Evolutionary conservation across 352 stramenopile species (phyloP).

Genomic region (Hyaloperonospora brassicae): DNA sequence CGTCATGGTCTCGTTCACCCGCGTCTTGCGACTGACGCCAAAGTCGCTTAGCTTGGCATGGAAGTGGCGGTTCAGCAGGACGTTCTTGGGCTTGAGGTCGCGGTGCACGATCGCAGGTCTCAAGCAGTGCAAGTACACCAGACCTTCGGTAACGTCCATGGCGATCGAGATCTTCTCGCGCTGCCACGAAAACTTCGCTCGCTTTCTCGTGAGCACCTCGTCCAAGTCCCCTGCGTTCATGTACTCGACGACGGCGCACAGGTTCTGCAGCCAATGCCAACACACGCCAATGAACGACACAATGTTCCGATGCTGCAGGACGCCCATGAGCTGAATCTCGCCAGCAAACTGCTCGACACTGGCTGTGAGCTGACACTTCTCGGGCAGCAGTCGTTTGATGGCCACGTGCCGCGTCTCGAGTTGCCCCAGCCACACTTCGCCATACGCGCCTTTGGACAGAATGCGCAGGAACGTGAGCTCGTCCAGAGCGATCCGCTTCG

Average conservation of each 20-base stretch:
- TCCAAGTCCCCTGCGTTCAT: constrained; percentile 70
- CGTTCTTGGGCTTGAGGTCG: constrained; percentile 85
- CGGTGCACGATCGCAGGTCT: constrained; percentile 75
- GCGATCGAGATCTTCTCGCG: constrained; percentile 77
- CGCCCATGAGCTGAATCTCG: constrained; percentile 71
- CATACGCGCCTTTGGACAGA: constrained; percentile 61
- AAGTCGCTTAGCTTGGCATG: constrained; percentile 84
- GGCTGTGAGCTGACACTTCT: constrained; percentile 45
- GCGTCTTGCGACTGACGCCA: constrained; percentile 69
- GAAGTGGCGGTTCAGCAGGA: constrained; percentile 60
- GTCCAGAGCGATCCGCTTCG: constrained; percentile 51
- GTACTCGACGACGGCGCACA: constrained; percentile 74
- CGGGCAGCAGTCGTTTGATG: constrained; percentile 61
- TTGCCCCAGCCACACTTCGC: constrained; percentile 66
- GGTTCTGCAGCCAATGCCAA: constrained; percentile 55
- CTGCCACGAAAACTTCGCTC: constrained; percentile 51
- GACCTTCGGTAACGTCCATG: constrained; percentile 72
- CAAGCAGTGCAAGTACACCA: constrained; percentile 80
- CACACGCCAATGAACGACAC: constrained; percentile 67
- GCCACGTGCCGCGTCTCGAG: constrained; percentile 62
- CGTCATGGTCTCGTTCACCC: constrained; percentile 69
- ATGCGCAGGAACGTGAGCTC: constrained; percentile 58
- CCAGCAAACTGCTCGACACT: constrained; percentile 60
- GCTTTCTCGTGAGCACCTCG: constrained; percentile 46
- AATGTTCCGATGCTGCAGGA: constrained; percentile 67